These are phyloP conservation scores for Eucalyptus cloeziana DNA, from an alignment of 345 rosid species.

Conservation along the genomic window DNA sequence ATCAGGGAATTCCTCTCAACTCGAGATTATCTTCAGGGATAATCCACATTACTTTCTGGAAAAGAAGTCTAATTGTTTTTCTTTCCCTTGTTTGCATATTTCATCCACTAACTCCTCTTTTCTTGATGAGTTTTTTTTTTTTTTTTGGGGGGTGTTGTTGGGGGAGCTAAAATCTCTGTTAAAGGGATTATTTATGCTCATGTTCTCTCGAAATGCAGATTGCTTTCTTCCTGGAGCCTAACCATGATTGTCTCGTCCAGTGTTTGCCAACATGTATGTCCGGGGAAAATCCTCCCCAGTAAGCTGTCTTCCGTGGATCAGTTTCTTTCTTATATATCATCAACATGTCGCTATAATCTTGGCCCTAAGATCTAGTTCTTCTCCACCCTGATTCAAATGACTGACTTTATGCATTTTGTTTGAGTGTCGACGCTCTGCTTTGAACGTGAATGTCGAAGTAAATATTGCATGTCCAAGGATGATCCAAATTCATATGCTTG, in stretches of 20 bases:
- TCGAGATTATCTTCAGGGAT: neutral
- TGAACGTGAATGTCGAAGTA: neutral
- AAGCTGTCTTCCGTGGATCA: constrained; percentile 5
- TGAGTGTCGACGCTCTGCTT: neutral
- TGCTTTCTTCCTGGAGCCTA: constrained; percentile 73
- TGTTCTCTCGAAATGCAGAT: constrained; percentile 26
- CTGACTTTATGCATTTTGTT: neutral
- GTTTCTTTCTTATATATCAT: neutral
- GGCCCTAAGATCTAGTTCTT: neutral
- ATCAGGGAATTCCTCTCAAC: no score
- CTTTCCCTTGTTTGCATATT: neutral
- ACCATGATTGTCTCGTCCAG: constrained; percentile 71
- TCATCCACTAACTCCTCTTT: neutral
- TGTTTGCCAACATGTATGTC: constrained; percentile 87
- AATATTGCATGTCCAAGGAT: neutral
- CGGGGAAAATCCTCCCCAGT: constrained; percentile 60
- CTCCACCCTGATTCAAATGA: neutral
- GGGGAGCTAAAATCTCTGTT: neutral
- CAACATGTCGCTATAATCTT: neutral
- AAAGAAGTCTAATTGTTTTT: neutral
- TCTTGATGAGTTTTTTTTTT: neutral
- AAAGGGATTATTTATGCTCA: neutral
- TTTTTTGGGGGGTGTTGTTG: no score
- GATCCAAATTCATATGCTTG: neutral
- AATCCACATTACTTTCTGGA: neutral